Evolutionary conservation across 441 rosid species (phyloP).

Genomic region (Populus hybrid): DNA sequence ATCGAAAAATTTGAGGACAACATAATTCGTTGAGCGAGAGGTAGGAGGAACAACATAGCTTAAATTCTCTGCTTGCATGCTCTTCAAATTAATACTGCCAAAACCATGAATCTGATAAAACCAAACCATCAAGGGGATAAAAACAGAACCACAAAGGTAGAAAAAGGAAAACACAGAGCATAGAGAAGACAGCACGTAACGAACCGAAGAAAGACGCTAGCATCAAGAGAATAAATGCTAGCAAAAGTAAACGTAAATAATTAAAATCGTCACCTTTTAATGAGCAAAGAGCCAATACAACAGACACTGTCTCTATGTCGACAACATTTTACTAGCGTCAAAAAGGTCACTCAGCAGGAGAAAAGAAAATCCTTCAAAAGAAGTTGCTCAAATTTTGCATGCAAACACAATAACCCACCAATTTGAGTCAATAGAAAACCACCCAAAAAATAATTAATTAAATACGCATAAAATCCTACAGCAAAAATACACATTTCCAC

Average conservation of each 20-base stretch:
- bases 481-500: background rate
- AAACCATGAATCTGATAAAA: constrained; percentile 79
- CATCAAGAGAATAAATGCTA: constrained; percentile 6
- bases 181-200: background rate
- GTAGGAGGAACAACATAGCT: constrained; percentile 75
- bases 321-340: background rate
- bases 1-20: constrained; percentile 69
- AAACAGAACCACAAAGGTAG: constrained; percentile 20
- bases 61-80: constrained; percentile 87
- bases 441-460: background rate
- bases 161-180: constrained; percentile 9
- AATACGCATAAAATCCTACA: background rate
- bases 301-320: background rate
- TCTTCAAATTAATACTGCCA: constrained; percentile 96
- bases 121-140: constrained; percentile 31
- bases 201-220: background rate
- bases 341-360: background rate
- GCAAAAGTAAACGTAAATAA: background rate
- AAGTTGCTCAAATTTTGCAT: background rate
- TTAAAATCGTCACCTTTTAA: background rate
- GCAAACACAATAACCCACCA: background rate
- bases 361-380: background rate
- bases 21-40: constrained; percentile 84
- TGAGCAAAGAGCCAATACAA: background rate
- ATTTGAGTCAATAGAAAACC: background rate